Evolutionary conservation across 768 basidiomycete genomes (phyloP).

Genomic region (Russula sp.): DNA sequence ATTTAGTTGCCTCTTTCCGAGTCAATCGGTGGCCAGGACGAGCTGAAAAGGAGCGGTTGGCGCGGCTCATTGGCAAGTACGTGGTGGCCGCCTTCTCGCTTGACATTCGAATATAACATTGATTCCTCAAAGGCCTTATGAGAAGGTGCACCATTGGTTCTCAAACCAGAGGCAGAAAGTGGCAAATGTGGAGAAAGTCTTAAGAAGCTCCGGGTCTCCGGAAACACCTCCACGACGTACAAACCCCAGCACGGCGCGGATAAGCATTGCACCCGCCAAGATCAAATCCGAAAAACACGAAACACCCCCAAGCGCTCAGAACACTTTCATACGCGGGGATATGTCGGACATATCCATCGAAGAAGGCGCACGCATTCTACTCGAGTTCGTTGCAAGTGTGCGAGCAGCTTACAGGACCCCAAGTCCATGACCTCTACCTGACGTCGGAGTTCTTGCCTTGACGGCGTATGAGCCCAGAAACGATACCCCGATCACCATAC

Average conservation of each 20-base stretch:
- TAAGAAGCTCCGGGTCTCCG: not conserved
- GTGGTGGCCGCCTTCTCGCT: not conserved
- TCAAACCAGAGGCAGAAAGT: constrained; percentile 20
- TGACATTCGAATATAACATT: not conserved
- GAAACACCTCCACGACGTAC: not conserved
- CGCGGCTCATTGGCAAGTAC: constrained; percentile 17
- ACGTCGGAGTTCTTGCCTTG: not conserved
- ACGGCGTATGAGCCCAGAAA: constrained; percentile 1
- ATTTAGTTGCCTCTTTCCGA: constrained; percentile 11
- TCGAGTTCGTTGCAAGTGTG: constrained; percentile 15
- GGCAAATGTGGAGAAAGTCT: constrained; percentile 14
- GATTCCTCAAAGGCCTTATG: constrained; percentile 10
- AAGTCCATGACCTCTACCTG: not conserved
- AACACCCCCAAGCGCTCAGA: not conserved
- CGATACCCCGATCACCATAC: constrained; percentile 13
- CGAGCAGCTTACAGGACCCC: constrained; percentile 1
- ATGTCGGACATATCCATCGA: constrained; percentile 15
- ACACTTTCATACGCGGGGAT: constrained; percentile 1
- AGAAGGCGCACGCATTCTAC: constrained; percentile 17
- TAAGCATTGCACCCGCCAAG: not conserved
- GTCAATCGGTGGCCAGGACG: constrained; percentile 19
- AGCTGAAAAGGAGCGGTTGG: constrained; percentile 18
- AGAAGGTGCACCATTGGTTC: constrained; percentile 21
- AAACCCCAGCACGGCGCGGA: not conserved
- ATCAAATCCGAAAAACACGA: not conserved